Conservation (phyloP, 345 rosid species). For the Jatropha curcas region DNA sequence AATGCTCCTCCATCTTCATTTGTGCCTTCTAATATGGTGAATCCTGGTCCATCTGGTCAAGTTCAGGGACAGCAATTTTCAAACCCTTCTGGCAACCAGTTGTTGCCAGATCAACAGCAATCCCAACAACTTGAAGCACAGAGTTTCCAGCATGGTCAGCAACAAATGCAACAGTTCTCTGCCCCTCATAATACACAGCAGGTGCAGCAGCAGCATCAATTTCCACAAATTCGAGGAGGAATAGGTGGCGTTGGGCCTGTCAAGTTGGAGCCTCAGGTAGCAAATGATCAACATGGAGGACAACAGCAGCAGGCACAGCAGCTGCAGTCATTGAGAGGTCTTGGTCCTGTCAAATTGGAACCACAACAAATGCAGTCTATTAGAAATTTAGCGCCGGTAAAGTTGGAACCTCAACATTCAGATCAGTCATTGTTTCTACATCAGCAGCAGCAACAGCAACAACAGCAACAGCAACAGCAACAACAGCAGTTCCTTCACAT, state of each 20-base stretch:
- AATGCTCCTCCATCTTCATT: slow-evolving; percentile 57
- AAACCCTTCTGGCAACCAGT: slow-evolving; percentile 56
- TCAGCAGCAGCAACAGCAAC: slow-evolving; percentile 76
- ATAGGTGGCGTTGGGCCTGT: slow-evolving; percentile 69
- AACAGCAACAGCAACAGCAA: slow-evolving; percentile 60
- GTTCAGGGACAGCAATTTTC: slow-evolving; percentile 78
- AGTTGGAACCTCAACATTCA: slow-evolving; percentile 78
- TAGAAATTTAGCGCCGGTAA: slow-evolving; percentile 67
- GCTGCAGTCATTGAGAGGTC: slow-evolving; percentile 59
- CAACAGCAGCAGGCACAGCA: slow-evolving; percentile 56
- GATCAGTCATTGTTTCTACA: slow-evolving; percentile 76
- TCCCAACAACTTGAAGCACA: slow-evolving; percentile 65
- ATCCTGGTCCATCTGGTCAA: slow-evolving; percentile 65
- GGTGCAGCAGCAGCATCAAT: slow-evolving; percentile 72
- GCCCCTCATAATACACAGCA: slow-evolving; percentile 44
- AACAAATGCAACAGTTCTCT: slow-evolving; percentile 64
- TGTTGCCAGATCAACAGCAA: slow-evolving; percentile 70
- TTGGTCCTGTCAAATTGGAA: slow-evolving; percentile 71
- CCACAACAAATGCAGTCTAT: slow-evolving; percentile 62
- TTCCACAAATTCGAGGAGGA: slow-evolving; percentile 61
- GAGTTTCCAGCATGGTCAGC: slow-evolving; percentile 77
- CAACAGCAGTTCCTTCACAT: slow-evolving; percentile 65
- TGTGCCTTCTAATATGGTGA: slow-evolving; percentile 61
- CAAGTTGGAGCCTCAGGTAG: slow-evolving; percentile 79
- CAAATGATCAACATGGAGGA: slow-evolving; percentile 60